Conservation (phyloP, 345 rosid species). For the Pistacia vera region DNA sequence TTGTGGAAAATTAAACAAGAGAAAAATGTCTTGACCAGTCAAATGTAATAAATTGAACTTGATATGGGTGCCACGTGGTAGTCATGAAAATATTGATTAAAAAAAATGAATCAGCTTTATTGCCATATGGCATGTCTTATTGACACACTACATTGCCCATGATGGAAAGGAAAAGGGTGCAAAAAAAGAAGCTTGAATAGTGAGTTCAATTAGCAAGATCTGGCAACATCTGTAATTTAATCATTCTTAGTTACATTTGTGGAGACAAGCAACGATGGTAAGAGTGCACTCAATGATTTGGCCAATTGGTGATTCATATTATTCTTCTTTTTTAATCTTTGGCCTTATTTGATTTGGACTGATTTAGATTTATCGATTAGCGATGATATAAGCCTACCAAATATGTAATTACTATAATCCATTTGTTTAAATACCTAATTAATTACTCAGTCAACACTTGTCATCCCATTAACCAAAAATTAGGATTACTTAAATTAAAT, state of each 20-base stretch:
- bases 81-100: background rate
- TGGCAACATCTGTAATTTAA: background rate
- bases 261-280: background rate
- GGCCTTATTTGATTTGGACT: background rate
- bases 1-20: no score
- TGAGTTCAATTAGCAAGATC: background rate
- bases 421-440: no score
- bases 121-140: conserved; percentile 1
- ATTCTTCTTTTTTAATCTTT: background rate
- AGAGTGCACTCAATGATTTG: background rate
- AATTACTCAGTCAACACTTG: no score
- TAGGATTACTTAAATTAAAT: background rate
- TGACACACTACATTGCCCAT: conserved; percentile 1
- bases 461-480: background rate
- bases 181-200: background rate
- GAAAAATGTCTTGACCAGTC: no score
- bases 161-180: background rate
- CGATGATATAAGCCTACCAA: no score
- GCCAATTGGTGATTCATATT: background rate
- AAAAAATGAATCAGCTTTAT: background rate
- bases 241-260: background rate
- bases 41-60: no score
- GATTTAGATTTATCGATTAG: background rate
- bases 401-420: no score
- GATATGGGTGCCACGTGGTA: background rate